Conservation (phyloP, 1,284 basidiomycete genomes). For the Dichomitus squalens region DNA sequence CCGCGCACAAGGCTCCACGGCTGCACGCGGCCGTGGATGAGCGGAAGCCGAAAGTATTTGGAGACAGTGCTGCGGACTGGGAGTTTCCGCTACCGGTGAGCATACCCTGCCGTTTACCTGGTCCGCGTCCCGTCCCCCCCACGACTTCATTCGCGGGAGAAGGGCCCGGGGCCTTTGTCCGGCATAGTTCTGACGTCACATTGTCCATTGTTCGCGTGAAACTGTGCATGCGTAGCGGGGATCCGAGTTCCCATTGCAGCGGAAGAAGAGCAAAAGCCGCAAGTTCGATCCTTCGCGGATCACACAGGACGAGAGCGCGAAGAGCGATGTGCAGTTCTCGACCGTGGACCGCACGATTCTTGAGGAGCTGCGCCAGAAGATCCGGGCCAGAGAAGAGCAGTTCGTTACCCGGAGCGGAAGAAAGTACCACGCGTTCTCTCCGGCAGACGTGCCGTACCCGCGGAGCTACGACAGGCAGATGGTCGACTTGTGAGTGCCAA, state of each 20-base stretch:
- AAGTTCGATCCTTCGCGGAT: conserved; percentile 8
- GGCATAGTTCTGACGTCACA: conserved; percentile 7
- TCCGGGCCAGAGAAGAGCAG: conserved; percentile 52
- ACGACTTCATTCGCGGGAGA: neutral
- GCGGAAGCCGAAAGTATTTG: neutral
- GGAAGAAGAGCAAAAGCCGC: conserved; percentile 28
- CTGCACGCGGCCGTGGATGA: neutral
- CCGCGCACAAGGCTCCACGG: neutral
- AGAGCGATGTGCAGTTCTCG: conserved; percentile 41
- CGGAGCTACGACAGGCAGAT: conserved; percentile 61
- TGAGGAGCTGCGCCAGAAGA: conserved; percentile 52
- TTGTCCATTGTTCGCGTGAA: neutral
- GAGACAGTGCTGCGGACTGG: conserved; percentile 17
- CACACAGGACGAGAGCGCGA: conserved; percentile 20
- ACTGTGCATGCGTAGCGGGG: conserved; percentile 16
- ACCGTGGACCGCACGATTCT: conserved; percentile 62
- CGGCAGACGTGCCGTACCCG: conserved; percentile 63
- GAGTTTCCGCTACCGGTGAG: conserved; percentile 24
- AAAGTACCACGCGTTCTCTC: conserved; percentile 55
- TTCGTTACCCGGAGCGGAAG: conserved; percentile 55
- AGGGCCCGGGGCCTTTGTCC: neutral
- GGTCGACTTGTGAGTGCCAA: conserved; percentile 58
- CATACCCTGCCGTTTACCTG: neutral
- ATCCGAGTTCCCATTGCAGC: conserved; percentile 24
- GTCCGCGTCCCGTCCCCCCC: neutral